A percentile compares a stretch with the other conserved stretches of the same genome.
These are phyloP conservation scores for Cladobotryum mycophilum DNA, from an alignment of 2,329 filamentous ascomycete species.

Conservation along the genomic window DNA sequence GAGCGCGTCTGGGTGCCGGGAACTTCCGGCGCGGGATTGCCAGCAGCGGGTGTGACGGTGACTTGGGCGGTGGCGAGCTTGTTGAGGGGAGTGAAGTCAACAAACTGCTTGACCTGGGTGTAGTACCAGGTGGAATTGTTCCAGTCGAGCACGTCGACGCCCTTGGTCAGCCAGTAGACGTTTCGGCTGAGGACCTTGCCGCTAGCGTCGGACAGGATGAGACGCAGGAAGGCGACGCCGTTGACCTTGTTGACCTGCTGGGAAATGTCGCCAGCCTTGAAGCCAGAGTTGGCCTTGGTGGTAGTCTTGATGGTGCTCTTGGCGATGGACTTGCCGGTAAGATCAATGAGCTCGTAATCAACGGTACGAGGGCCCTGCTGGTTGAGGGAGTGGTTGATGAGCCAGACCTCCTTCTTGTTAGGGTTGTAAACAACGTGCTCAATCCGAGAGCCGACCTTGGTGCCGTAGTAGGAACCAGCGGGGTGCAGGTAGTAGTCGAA, in stretches of 20 bases:
- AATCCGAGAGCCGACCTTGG: slow-evolving; percentile 41
- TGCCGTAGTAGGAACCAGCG: slow-evolving; percentile 53
- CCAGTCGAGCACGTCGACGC: slow-evolving; percentile 48
- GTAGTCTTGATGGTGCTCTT: slow-evolving; percentile 23
- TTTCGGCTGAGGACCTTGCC: slow-evolving; percentile 43
- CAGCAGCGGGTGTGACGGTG: slow-evolving; percentile 17
- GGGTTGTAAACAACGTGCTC: slow-evolving; percentile 55
- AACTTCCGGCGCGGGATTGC: slow-evolving; percentile 5
- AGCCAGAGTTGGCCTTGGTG: slow-evolving; percentile 40
- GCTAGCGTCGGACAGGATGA: slow-evolving; percentile 35
- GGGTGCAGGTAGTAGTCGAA: slow-evolving; percentile 58
- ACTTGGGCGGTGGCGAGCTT: slow-evolving; percentile 33
- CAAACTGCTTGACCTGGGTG: slow-evolving; percentile 49
- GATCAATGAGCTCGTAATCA: slow-evolving; percentile 42
- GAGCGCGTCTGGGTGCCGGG: slow-evolving; percentile 13
- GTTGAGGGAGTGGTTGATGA: slow-evolving; percentile 49
- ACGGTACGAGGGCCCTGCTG: slow-evolving; percentile 35
- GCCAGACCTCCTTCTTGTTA: slow-evolving; percentile 35
- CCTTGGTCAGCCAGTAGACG: slow-evolving; percentile 51
- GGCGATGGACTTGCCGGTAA: slow-evolving; percentile 37
- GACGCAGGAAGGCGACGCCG: slow-evolving; percentile 44
- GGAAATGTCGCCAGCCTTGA: slow-evolving; percentile 19
- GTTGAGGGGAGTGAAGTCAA: slow-evolving; percentile 41
- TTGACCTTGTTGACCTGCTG: slow-evolving; percentile 24
- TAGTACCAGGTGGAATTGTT: slow-evolving; percentile 50